Percentiles rank a stretch among this genome's conserved stretches.
phyloP scores from a whole-genome alignment of 306 rosid genomes.

The Pyrus betulifolia region DNA sequence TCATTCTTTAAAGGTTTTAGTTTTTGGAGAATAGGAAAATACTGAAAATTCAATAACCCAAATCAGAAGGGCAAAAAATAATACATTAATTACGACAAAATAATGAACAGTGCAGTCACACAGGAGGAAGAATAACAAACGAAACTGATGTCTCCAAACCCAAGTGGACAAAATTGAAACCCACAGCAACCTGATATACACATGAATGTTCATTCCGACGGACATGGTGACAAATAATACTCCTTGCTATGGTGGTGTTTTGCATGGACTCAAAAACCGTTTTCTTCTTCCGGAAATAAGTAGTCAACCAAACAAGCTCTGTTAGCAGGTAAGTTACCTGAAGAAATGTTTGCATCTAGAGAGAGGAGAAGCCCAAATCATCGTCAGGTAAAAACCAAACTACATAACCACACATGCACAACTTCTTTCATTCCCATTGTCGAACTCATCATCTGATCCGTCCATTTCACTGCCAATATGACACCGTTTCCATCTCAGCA shows the following conservation, averaged over 20 bases:
- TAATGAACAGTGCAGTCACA: conserved; percentile 49
- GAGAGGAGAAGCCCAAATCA: conserved; percentile 22
- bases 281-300: conserved; percentile 27
- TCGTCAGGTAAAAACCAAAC: conserved; percentile 30
- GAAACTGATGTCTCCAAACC: conserved; percentile 34
- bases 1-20: not conserved
- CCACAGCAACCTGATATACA: conserved; percentile 49
- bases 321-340: conserved; percentile 20
- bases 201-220: conserved; percentile 35
- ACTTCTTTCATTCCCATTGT: conserved; percentile 62
- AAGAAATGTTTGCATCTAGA: conserved; percentile 7
- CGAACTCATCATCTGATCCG: conserved; percentile 78
- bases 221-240: conserved; percentile 13
- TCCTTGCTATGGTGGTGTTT: conserved; percentile 18
- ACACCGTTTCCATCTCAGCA: conserved; percentile 28
- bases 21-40: conserved; percentile 3
- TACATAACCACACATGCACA: conserved; percentile 83
- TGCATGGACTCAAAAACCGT: conserved; percentile 21
- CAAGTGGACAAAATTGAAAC: conserved; percentile 60
- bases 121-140: conserved; percentile 37
- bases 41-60: conserved; percentile 2
- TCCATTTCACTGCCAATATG: conserved; percentile 67
- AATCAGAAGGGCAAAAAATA: not conserved
- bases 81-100: conserved; percentile 38
- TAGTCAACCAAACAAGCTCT: conserved; percentile 25